These are phyloP conservation scores for Phyllosticta capitalensis DNA, from an alignment of 2,329 filamentous ascomycete genomes.

Conservation along the genomic window DNA sequence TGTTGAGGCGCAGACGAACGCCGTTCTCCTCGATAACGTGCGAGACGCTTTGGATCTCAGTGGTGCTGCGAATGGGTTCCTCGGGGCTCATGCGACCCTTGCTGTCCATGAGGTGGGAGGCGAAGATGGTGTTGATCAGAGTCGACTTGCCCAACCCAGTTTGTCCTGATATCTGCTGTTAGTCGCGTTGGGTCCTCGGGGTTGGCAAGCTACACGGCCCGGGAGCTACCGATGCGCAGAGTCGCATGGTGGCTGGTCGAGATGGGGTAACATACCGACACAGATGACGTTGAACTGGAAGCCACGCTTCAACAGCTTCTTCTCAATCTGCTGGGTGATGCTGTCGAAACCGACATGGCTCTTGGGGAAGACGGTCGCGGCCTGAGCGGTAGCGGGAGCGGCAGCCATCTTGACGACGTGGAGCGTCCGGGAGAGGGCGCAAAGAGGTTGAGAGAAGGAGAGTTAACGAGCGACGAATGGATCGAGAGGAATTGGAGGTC, in stretches of 20 bases:
- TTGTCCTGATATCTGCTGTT: slow-evolving; percentile 55
- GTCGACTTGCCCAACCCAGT: slow-evolving; percentile 98
- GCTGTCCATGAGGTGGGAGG: slow-evolving; percentile 96
- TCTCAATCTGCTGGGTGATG: slow-evolving; percentile 98
- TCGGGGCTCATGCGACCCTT: slow-evolving; percentile 91
- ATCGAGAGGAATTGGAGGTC: slow-evolving; percentile 14
- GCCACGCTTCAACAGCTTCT: slow-evolving; percentile 97
- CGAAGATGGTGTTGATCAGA: slow-evolving; percentile 99
- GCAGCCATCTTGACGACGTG: slow-evolving; percentile 47
- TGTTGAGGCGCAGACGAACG: slow-evolving; percentile 93
- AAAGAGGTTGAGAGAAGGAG: slow-evolving; percentile 1
- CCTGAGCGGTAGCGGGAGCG: slow-evolving; percentile 43
- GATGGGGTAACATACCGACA: slow-evolving; percentile 65
- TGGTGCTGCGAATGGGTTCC: slow-evolving; percentile 88
- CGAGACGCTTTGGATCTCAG: slow-evolving; percentile 94
- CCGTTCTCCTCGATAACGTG: slow-evolving; percentile 99
- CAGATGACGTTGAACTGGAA: slow-evolving; percentile 99
- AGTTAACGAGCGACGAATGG: slow-evolving; percentile 8
- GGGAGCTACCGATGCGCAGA: background rate
- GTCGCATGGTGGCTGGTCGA: background rate
- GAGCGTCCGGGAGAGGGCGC: slow-evolving; percentile 13
- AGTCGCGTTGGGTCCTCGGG: slow-evolving; percentile 16
- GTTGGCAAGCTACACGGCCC: slow-evolving; percentile 19
- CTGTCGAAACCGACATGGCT: slow-evolving; percentile 99
- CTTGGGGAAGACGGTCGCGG: slow-evolving; percentile 62